Conservation (phyloP, 441 rosid genomes). For the Iberis amara region DNA sequence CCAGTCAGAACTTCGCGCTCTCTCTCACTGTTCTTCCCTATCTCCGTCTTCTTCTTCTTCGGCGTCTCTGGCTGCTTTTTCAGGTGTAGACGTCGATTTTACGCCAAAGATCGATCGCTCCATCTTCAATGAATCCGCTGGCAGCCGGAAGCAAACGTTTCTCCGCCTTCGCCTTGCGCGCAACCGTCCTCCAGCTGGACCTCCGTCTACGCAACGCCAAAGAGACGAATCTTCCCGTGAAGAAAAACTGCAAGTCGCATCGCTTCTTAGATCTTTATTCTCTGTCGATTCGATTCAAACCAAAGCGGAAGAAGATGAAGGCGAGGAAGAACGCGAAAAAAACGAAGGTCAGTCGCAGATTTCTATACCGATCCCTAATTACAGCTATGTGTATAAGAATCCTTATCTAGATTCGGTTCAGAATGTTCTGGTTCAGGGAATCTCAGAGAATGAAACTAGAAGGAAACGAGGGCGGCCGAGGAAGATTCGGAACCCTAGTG, state of each 20-base stretch:
- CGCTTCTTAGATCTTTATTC: constrained; percentile 57
- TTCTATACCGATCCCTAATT: constrained; percentile 38
- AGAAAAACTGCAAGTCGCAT: constrained; percentile 44
- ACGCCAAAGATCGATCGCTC: constrained; percentile 82
- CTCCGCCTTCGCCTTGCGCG: constrained; percentile 76
- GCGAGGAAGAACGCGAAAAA: constrained; percentile 16
- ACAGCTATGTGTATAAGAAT: constrained; percentile 20
- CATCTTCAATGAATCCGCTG: constrained; percentile 92
- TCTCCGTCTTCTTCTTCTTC: constrained; percentile 52
- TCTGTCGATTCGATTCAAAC: constrained; percentile 31
- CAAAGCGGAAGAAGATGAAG: constrained; percentile 27
- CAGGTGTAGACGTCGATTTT: constrained; percentile 38
- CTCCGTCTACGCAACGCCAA: constrained; percentile 23
- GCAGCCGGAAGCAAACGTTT: constrained; percentile 87
- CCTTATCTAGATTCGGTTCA: constrained; percentile 15
- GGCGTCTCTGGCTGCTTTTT: constrained; percentile 35
- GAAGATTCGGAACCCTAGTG: constrained; percentile 29
- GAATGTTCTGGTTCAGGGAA: constrained; percentile 31
- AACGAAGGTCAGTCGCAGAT: constrained; percentile 34
- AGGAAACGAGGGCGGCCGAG: constrained; percentile 52
- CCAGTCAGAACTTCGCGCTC: constrained; percentile 30
- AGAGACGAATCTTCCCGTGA: constrained; percentile 31
- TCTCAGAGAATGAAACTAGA: constrained; percentile 31
- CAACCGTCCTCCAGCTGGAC: constrained; percentile 28
- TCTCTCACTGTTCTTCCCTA: constrained; percentile 54